phyloP scores from a whole-genome alignment of 148 eudicot species.

The Fagopyrum tataricum region DNA sequence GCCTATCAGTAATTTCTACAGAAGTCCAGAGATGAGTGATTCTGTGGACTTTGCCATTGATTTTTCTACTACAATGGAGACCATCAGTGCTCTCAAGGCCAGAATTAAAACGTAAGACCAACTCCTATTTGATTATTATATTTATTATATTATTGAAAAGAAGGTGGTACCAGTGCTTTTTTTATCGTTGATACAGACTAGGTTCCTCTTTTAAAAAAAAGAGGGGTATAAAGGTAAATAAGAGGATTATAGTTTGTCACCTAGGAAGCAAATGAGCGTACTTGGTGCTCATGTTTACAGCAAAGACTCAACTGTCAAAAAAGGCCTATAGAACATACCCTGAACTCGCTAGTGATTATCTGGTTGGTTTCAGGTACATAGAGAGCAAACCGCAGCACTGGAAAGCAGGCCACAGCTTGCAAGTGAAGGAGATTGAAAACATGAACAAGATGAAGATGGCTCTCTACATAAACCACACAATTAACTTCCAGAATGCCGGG shows the following conservation, averaged over 20 bases:
- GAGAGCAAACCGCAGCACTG: slow-evolving; percentile 83
- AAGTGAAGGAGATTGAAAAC: slow-evolving; percentile 59
- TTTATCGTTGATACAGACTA: no score
- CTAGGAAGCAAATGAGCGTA: no score
- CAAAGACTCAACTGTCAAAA: no score
- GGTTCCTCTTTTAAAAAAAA: no score
- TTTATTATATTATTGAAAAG: no score
- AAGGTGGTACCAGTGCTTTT: no score
- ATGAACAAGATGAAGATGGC: slow-evolving; percentile 67
- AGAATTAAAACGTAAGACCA: slow-evolving; percentile 45
- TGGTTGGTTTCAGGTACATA: slow-evolving; percentile 42
- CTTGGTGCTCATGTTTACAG: no score
- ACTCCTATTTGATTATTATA: neutral
- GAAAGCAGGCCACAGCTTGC: slow-evolving; percentile 57
- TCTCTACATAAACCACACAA: slow-evolving; percentile 60
- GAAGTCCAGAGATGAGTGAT: slow-evolving; percentile 85
- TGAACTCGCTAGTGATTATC: no score
- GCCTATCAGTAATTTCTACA: slow-evolving; percentile 72
- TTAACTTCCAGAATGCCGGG: slow-evolving; percentile 58
- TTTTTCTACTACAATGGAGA: slow-evolving; percentile 57
- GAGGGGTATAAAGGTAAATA: no score
- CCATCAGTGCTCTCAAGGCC: slow-evolving; percentile 52
- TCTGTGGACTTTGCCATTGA: slow-evolving; percentile 61
- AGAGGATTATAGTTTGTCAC: no score
- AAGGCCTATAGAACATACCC: no score